A percentile compares a stretch with the other conserved stretches of the same genome.
These are phyloP conservation scores for Skeletonema tropicum DNA, from an alignment of 108 stramenopile genomes.

Conservation along the genomic window DNA sequence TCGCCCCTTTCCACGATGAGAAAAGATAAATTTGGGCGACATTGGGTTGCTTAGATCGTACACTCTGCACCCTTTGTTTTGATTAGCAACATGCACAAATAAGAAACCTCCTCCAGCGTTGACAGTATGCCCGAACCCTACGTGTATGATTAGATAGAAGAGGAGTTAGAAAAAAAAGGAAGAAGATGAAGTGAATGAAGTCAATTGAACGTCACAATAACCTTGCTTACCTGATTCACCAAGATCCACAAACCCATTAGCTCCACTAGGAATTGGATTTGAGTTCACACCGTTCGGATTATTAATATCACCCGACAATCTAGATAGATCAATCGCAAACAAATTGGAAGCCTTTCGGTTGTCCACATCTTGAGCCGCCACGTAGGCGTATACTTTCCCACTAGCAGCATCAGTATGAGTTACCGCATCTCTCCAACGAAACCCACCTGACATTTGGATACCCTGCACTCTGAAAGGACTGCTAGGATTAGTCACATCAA, in stretches of 20 bases:
- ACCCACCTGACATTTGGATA: not conserved
- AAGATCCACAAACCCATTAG: not conserved
- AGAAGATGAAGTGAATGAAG: not conserved
- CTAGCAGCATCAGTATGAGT: not conserved
- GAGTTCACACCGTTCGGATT: not conserved
- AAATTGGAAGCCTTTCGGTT: not conserved
- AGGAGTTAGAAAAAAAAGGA: not conserved
- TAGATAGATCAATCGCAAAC: not conserved
- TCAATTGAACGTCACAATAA: too few species aligned
- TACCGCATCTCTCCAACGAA: not conserved
- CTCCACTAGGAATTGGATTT: not conserved
- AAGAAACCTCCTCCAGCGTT: not conserved
- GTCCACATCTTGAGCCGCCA: not conserved
- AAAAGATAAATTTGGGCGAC: not conserved
- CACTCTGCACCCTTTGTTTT: not conserved
- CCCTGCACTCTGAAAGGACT: not conserved
- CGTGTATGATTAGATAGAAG: not conserved
- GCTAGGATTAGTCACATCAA: not conserved
- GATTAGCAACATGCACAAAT: not conserved
- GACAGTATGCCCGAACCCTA: not conserved
- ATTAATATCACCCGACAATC: slow-evolving; percentile 1
- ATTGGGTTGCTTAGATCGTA: not conserved
- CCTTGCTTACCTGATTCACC: not conserved
- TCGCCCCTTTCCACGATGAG: not conserved
- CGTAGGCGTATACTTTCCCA: not conserved